phyloP scores from a whole-genome alignment of 352 stramenopile species.

The Globisporangium viniferum region DNA sequence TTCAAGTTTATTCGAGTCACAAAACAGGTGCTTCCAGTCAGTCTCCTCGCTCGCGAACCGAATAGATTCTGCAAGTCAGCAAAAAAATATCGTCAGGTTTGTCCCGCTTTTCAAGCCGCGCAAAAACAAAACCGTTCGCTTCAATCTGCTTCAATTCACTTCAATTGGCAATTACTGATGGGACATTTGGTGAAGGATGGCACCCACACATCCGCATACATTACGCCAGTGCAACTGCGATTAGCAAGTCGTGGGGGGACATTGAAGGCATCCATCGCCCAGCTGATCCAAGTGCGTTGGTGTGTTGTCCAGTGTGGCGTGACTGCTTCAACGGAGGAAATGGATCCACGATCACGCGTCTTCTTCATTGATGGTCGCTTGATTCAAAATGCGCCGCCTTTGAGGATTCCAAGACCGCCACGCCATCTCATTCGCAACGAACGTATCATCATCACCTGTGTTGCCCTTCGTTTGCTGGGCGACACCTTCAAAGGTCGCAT shows the following conservation, averaged over 20 bases:
- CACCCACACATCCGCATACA: too few relatives aligned
- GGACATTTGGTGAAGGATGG: too few relatives aligned
- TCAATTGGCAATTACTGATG: too few relatives aligned
- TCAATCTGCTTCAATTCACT: neutral
- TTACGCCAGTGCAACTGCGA: too few relatives aligned
- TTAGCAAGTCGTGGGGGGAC: too few relatives aligned
- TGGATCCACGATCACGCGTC: neutral
- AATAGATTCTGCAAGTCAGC: neutral
- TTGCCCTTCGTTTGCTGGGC: too few relatives aligned
- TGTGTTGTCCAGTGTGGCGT: neutral
- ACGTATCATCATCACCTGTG: too few relatives aligned
- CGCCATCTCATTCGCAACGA: neutral
- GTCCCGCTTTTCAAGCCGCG: neutral
- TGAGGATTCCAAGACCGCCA: neutral
- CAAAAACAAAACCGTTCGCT: neutral
- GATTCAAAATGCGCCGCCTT: neutral
- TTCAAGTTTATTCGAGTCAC: neutral
- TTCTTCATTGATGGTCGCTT: neutral
- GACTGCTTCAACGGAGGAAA: neutral
- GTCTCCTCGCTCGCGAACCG: neutral
- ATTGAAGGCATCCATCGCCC: neutral
- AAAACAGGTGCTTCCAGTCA: neutral
- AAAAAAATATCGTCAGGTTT: neutral
- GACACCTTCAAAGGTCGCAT: neutral
- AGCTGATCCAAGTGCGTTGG: too few relatives aligned